These are phyloP conservation scores for Sarcodon aspratus DNA, from an alignment of 768 basidiomycete species.

Conservation along the genomic window DNA sequence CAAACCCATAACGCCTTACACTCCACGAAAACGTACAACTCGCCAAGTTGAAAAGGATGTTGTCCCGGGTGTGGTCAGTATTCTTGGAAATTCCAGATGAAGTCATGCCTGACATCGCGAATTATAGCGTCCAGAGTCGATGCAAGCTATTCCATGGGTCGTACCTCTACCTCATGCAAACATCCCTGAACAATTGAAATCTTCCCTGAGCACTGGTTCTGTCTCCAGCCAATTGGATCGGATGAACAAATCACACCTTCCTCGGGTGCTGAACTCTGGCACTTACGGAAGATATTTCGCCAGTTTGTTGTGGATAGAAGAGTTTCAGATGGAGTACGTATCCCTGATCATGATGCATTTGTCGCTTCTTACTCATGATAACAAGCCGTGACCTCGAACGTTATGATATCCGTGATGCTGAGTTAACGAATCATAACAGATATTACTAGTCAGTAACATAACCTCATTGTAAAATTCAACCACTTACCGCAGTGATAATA, in stretches of 20 bases:
- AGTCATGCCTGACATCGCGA: conserved; percentile 29
- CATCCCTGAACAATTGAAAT: conserved; percentile 6
- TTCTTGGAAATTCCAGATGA: conserved; percentile 27
- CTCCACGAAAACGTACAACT: conserved; percentile 9
- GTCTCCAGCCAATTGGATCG: conserved; percentile 3
- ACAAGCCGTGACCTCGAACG: conserved; percentile 22
- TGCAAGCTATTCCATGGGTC: conserved; percentile 7
- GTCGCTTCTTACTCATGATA: background rate
- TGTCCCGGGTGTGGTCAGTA: conserved; percentile 24
- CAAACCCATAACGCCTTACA: conserved; percentile 33
- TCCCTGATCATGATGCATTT: background rate
- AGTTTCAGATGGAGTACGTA: conserved; percentile 32
- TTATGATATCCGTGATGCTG: conserved; percentile 9
- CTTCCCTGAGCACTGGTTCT: background rate
- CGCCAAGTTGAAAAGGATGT: conserved; percentile 10
- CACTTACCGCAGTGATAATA: background rate
- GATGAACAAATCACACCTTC: conserved; percentile 24
- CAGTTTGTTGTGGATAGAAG: conserved; percentile 36
- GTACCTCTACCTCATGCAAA: conserved; percentile 7
- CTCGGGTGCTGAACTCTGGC: conserved; percentile 19
- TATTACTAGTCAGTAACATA: conserved; percentile 4
- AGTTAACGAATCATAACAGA: conserved; percentile 1
- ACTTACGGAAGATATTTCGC: conserved; percentile 36
- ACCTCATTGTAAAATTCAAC: background rate
- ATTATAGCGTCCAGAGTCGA: conserved; percentile 5